phyloP scores from a whole-genome alignment of 1,284 basidiomycete species.

The Boletus albobrunnescens region DNA sequence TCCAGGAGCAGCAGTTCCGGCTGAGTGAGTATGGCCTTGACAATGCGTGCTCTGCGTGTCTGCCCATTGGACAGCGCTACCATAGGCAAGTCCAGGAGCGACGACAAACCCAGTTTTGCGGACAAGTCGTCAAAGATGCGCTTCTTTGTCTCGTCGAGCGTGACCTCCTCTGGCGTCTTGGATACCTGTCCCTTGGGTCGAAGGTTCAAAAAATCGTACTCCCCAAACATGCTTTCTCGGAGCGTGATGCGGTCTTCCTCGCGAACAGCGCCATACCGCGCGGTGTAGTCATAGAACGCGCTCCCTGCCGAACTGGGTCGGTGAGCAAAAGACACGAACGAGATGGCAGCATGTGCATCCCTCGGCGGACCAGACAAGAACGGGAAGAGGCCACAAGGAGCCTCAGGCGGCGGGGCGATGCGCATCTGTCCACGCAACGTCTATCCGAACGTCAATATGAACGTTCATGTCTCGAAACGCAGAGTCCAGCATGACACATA shows the following conservation, averaged over 20 bases:
- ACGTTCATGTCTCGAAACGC: not conserved
- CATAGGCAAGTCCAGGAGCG: slow-evolving; percentile 75
- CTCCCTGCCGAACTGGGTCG: slow-evolving; percentile 53
- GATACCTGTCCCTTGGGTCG: slow-evolving; percentile 21
- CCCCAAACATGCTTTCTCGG: slow-evolving; percentile 64
- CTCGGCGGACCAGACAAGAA: slow-evolving; percentile 44
- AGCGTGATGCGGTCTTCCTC: slow-evolving; percentile 79
- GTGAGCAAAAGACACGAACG: slow-evolving; percentile 73
- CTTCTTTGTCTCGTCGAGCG: slow-evolving; percentile 21
- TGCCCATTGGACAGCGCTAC: slow-evolving; percentile 90
- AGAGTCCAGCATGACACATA: slow-evolving; percentile 24
- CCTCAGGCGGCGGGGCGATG: slow-evolving; percentile 56
- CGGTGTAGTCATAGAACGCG: slow-evolving; percentile 89
- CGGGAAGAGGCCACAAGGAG: slow-evolving; percentile 69
- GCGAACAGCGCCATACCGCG: slow-evolving; percentile 81
- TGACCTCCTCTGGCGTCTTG: slow-evolving; percentile 19
- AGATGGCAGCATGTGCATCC: slow-evolving; percentile 51
- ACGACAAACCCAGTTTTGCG: slow-evolving; percentile 50
- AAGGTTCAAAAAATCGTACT: slow-evolving; percentile 37
- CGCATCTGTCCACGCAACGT: slow-evolving; percentile 67
- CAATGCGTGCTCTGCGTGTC: slow-evolving; percentile 81
- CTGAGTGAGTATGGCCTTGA: slow-evolving; percentile 67
- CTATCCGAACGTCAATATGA: slow-evolving; percentile 33
- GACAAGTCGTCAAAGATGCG: slow-evolving; percentile 49
- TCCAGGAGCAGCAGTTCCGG: slow-evolving; percentile 79